These are phyloP conservation scores for Ophiognomonia clavigignenti-juglandacearum DNA, from an alignment of 2,329 filamentous ascomycete genomes.

Conservation along the genomic window DNA sequence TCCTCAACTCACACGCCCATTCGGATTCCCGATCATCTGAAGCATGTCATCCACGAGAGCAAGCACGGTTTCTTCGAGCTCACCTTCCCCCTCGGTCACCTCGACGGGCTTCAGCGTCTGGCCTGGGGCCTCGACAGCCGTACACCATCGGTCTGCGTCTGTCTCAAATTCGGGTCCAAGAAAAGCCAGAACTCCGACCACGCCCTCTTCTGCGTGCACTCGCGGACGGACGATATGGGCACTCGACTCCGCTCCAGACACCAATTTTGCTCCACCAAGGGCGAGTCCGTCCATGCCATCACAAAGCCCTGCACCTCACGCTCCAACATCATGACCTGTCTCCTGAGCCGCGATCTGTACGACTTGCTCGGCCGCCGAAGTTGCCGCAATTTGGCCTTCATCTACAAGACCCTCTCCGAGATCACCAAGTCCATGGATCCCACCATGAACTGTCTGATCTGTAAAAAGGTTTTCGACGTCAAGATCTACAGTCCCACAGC, in stretches of 20 bases:
- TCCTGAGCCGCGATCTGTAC: not conserved
- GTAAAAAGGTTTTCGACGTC: not conserved
- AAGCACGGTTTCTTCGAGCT: not conserved
- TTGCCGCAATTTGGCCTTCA: not conserved
- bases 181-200: not conserved
- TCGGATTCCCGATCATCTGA: too few species aligned
- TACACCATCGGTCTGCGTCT: not conserved
- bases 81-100: not conserved
- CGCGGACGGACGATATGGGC: not conserved
- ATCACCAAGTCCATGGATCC: not conserved
- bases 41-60: too few species aligned
- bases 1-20: too few species aligned
- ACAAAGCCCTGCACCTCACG: not conserved
- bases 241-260: not conserved
- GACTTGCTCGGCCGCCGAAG: not conserved
- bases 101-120: not conserved
- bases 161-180: not conserved
- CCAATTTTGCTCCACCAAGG: not conserved
- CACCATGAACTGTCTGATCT: not conserved
- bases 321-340: not conserved
- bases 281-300: not conserved
- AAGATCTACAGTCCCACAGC: constrained; percentile 1
- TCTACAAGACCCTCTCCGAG: not conserved
- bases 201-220: not conserved
- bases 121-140: constrained; percentile 2